Base-by-base conservation (phyloP, 495 filamentous ascomycete species). In the Aspergillus biplanus region DNA sequence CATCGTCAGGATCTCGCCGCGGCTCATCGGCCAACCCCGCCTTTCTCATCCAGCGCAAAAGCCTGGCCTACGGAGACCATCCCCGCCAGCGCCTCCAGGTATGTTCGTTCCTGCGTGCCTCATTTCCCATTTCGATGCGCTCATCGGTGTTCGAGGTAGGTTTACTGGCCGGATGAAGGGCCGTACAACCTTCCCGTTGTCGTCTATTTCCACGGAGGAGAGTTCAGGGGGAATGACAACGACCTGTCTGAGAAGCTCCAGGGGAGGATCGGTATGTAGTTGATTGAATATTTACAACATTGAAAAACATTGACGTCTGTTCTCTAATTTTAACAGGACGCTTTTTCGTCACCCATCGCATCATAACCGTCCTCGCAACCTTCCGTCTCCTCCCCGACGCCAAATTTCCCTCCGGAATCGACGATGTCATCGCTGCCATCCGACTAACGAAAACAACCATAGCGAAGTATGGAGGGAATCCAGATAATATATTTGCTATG, bases 171-270 rank as follows among this genome's bases (percentile, higher is more conserved):
- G 2, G 56, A 44, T 9, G 33, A 31, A 7, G 44, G 27, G 8
- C 52, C 16, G 27, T 33, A 15, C 11, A 21, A 34, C 15, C 37
- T 15, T 12, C 56, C 56, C 3, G 56, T 59, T 2, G 39, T 59
- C 6, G 56, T 59, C 4, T 59, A 59, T 47, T 59, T 59, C 39
- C 56, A 59, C 39, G 56, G 56, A 18, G 56, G 56, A 5, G 56
- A 27, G 35, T 59, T 59, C 39, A 16, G 21, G 11, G 56, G 9
- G 13, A 39, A 39, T 5, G 39, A 59, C 42, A 59, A 59, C 33
- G 37, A 32, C 56, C 37, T 59, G 21, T 27, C 56, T 2, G n/a
- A 34, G 4, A 35, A 59, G 16, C 15, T 59, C 8, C 56, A 59
- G 9, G 56, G 16, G 2, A 59, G 48, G 15, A 59, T 59, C 27